A percentile compares a stretch with the other conserved stretches of the same genome.
Conservation (phyloP, 352 stramenopile genomes). For the Globisporangium spinosum region DNA sequence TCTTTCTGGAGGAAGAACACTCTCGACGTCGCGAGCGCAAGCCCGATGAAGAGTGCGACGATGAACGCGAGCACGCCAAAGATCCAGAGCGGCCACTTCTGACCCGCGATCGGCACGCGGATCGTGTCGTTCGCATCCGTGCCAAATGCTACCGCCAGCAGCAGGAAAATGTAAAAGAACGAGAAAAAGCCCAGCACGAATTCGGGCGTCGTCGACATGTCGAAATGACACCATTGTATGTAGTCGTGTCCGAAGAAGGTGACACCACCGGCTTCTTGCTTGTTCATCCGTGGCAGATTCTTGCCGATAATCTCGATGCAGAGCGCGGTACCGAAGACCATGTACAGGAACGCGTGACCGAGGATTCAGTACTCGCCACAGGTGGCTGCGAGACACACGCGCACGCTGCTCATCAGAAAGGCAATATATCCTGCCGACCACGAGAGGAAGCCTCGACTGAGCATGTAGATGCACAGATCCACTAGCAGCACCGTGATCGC, state of each 20-base stretch:
- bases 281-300: constrained; percentile 78
- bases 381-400: constrained; percentile 65
- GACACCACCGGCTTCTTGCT: constrained; percentile 74
- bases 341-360: constrained; percentile 74
- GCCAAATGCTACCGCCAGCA: constrained; percentile 74
- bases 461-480: constrained; percentile 73
- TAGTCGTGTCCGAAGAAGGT: constrained; percentile 84
- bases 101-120: constrained; percentile 46
- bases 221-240: constrained; percentile 55
- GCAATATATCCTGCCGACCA: constrained; percentile 84
- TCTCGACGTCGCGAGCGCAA: constrained; percentile 69
- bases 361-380: constrained; percentile 80
- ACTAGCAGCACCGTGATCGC: constrained; percentile 63
- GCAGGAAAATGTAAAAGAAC: constrained; percentile 84
- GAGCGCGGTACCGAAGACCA: constrained; percentile 72
- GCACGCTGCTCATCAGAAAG: constrained; percentile 66
- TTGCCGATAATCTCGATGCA: constrained; percentile 81
- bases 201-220: constrained; percentile 74
- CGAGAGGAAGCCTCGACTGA: constrained; percentile 55
- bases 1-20: constrained; percentile 81
- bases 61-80: constrained; percentile 84
- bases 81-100: constrained; percentile 82
- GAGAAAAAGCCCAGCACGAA: constrained; percentile 81
- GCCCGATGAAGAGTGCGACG: constrained; percentile 70
- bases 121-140: constrained; percentile 47